Evolutionary conservation across 495 filamentous ascomycete species (phyloP).

Genomic region (Xylaria venustula): DNA sequence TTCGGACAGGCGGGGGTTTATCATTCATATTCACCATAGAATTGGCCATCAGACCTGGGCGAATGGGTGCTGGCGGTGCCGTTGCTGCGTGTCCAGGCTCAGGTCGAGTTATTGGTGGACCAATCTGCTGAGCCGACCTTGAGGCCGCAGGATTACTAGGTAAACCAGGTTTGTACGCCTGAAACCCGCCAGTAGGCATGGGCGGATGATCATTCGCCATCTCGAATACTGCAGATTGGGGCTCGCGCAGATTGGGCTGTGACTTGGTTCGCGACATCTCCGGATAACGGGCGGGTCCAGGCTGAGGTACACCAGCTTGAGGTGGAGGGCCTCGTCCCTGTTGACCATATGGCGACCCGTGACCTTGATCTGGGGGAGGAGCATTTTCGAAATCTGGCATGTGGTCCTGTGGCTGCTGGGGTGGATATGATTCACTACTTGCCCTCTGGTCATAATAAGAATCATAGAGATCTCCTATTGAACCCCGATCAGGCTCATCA

Average conservation of each 20-base stretch:
- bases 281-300: constrained; percentile 40
- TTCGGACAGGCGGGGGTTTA: constrained; percentile 70
- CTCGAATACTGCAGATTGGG: constrained; percentile 66
- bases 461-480: constrained; percentile 56
- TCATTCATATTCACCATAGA: constrained; percentile 49
- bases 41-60: constrained; percentile 67
- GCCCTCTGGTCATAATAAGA: constrained; percentile 48
- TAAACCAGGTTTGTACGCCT: constrained; percentile 38
- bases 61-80: constrained; percentile 74
- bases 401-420: constrained; percentile 46
- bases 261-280: constrained; percentile 59
- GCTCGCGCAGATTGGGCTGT: constrained; percentile 64
- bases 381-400: constrained; percentile 76
- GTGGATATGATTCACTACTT: constrained; percentile 32
- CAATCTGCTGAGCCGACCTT: constrained; percentile 25
- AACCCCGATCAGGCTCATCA: constrained; percentile 30
- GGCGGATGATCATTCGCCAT: constrained; percentile 62
- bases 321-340: constrained; percentile 33
- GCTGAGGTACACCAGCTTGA: constrained; percentile 34
- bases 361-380: constrained; percentile 34
- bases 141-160: constrained; percentile 25
- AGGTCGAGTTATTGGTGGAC: constrained; percentile 26
- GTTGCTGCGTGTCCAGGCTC: constrained; percentile 65
- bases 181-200: constrained; percentile 42
- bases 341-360: constrained; percentile 51